These are phyloP conservation scores for Ceratocystis cacaofunesta DNA, from an alignment of 2,329 filamentous ascomycete species.

Conservation along the genomic window DNA sequence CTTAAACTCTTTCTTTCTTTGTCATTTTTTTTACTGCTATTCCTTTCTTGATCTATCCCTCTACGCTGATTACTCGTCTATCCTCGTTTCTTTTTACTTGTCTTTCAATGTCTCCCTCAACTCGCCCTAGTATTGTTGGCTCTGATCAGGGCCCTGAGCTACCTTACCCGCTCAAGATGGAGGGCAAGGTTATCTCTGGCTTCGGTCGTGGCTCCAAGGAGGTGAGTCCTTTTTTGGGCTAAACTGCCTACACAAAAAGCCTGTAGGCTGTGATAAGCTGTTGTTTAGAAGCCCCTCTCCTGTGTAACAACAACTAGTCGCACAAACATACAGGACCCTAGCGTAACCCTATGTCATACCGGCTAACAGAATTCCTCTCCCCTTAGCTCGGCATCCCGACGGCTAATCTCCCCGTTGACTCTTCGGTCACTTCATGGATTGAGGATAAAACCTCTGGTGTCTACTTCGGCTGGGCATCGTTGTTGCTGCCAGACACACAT, in stretches of 20 bases:
- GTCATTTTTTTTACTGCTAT: not conserved
- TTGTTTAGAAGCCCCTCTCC: not conserved
- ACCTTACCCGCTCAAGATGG: constrained; percentile 72
- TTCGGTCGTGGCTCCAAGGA: constrained; percentile 92
- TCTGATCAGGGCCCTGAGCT: constrained; percentile 54
- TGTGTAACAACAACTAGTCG: not conserved
- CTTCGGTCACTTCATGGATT: constrained; percentile 45
- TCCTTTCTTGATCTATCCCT: not conserved
- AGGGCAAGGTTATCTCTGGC: constrained; percentile 77
- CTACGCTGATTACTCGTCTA: not conserved
- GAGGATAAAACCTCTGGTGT: constrained; percentile 57
- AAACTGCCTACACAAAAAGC: too few relatives aligned
- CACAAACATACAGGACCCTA: not conserved
- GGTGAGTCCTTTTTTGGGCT: constrained; percentile 31
- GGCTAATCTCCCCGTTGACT: constrained; percentile 73
- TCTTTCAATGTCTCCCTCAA: not conserved
- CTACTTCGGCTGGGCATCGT: constrained; percentile 82
- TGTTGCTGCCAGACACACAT: constrained; percentile 41
- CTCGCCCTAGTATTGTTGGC: constrained; percentile 54
- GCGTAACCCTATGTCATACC: not conserved
- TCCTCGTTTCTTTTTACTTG: not conserved
- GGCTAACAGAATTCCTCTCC: not conserved
- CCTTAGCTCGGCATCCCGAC: constrained; percentile 82
- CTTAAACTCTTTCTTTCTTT: not conserved
- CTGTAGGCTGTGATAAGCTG: not conserved